Evolutionary conservation across 352 stramenopile genomes (phyloP).

Genomic region (Thalassiosira exigua): DNA sequence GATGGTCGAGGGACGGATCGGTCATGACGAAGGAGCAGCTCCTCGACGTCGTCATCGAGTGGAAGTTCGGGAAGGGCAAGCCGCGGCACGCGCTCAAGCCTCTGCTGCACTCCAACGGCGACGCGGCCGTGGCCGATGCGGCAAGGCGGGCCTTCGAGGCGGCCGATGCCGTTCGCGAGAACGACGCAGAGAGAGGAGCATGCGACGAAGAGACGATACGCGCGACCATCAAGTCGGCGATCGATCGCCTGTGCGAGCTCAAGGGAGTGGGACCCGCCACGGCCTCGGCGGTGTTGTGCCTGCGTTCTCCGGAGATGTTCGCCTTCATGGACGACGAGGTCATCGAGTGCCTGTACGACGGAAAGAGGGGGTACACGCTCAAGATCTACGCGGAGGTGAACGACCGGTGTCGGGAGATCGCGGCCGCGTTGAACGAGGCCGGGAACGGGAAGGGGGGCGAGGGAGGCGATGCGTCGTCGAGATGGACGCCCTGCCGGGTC

Average conservation of each 20-base stretch:
- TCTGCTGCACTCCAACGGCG: constrained; percentile 63
- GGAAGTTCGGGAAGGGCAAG: constrained; percentile 82
- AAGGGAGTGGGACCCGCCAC: constrained; percentile 76
- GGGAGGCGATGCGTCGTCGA: not conserved
- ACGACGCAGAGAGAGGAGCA: not conserved
- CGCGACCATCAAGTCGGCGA: constrained; percentile 21
- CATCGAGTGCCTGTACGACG: constrained; percentile 74
- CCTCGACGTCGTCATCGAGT: constrained; percentile 64
- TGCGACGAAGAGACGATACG: constrained; percentile 3
- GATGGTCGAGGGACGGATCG: not conserved
- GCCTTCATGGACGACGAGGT: constrained; percentile 84
- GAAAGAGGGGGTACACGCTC: constrained; percentile 74
- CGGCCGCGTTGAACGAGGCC: constrained; percentile 38
- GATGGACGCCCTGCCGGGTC: constrained; percentile 64
- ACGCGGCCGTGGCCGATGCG: constrained; percentile 37
- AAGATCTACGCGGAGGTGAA: constrained; percentile 70
- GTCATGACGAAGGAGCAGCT: constrained; percentile 69
- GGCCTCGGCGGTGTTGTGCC: constrained; percentile 67
- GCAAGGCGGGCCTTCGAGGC: constrained; percentile 49
- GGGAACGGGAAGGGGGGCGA: constrained; percentile 15
- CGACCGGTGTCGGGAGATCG: constrained; percentile 57
- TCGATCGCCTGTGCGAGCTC: constrained; percentile 62
- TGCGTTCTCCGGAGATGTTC: constrained; percentile 69
- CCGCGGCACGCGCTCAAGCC: constrained; percentile 61
- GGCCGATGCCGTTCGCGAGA: constrained; percentile 18